Evolutionary conservation across 257 asterid species (phyloP).

Genomic region (Orobanche coerulescens): DNA sequence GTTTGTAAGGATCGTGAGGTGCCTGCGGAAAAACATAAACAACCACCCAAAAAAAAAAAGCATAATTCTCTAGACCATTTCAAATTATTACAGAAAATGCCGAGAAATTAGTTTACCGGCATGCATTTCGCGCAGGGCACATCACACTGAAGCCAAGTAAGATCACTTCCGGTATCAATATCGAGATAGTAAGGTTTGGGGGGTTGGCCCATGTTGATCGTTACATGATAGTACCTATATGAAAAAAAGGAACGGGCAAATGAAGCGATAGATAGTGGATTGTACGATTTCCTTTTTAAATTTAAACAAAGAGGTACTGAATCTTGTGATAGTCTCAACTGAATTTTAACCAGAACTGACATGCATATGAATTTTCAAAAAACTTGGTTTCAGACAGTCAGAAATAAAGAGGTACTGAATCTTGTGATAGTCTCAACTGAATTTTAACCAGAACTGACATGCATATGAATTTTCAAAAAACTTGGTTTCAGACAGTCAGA

Average conservation of each 20-base stretch:
- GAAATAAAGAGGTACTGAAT: not conserved
- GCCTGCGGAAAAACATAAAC: conserved; percentile 42
- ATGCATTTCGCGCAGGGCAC: conserved; percentile 78
- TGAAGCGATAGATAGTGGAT: too few species aligned
- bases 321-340: not conserved
- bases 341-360: not conserved
- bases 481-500: not conserved
- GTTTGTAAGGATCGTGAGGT: conserved; percentile 74
- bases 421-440: not conserved
- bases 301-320: not conserved
- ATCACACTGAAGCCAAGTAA: conserved; percentile 94
- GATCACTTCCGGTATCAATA: conserved; percentile 91
- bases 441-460: not conserved
- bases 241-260: not conserved
- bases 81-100: not conserved
- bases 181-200: conserved; percentile 64
- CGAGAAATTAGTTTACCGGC: conserved; percentile 34
- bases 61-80: not conserved
- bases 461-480: not conserved
- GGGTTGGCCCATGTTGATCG: conserved; percentile 57
- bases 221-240: conserved; percentile 62
- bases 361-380: too few species aligned
- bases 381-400: not conserved
- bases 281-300: too few species aligned
- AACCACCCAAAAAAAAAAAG: conserved; percentile 8